phyloP scores from a whole-genome alignment of 2,329 filamentous ascomycete genomes.

The Hawksworthiomyces lignivorus region DNA sequence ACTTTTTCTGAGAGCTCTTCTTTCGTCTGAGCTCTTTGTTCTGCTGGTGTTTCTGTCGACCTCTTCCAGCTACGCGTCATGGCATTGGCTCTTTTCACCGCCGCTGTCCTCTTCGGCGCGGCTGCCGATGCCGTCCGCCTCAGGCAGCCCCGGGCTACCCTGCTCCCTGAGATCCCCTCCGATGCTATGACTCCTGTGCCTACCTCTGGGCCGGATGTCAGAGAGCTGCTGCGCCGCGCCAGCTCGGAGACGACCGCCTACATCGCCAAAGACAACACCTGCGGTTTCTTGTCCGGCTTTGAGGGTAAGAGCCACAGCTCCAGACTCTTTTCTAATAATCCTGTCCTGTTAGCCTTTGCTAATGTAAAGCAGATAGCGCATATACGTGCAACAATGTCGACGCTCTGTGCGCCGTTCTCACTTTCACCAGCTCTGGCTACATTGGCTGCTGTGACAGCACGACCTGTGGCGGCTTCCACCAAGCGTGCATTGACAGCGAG shows the following conservation, averaged over 20 bases:
- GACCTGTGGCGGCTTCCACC: conserved; percentile 10
- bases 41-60: not conserved
- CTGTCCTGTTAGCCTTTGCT: not conserved
- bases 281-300: conserved; percentile 11
- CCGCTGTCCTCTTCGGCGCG: conserved; percentile 8
- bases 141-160: conserved; percentile 2
- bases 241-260: conserved; percentile 5
- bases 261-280: conserved; percentile 15
- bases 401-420: conserved; percentile 11
- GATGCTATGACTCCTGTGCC: conserved; percentile 8
- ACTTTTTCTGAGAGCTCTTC: not conserved
- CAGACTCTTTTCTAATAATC: not conserved
- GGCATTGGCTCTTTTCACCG: conserved; percentile 3
- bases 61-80: too few relatives aligned
- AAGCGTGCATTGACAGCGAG: conserved; percentile 10
- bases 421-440: conserved; percentile 6
- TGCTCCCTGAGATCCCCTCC: not conserved
- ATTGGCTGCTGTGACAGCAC: conserved; percentile 13
- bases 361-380: not conserved
- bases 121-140: conserved; percentile 7
- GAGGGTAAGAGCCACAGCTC: not conserved
- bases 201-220: conserved; percentile 5
- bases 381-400: conserved; percentile 9
- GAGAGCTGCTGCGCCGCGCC: conserved; percentile 2
- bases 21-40: not conserved